Evolutionary conservation across 2,329 filamentous ascomycete genomes (phyloP), one percentile per base, ranked within the genome.

Genomic region (Ophiognomonia clavigignenti-juglandacearum): DNA sequence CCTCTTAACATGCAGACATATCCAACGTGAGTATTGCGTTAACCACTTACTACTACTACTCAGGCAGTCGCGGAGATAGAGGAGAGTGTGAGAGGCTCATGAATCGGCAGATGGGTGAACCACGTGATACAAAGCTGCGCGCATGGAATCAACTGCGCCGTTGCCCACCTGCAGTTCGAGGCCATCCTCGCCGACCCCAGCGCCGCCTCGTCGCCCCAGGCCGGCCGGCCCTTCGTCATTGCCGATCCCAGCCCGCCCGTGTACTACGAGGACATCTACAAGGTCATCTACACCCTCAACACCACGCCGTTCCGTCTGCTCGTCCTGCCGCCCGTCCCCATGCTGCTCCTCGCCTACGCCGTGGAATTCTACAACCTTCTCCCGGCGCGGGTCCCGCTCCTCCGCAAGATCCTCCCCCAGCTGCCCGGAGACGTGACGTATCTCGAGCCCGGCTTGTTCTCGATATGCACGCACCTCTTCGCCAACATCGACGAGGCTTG

Each of bases 181-280:
- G 65, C 67, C 2, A 60, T 62, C n/a, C 63, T 72, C 3, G 56
- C 59, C 7, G 42, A 46, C 8, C 56, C 60, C 2, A 52, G 39
- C 8, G 54, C 60, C 0, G 54, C 56, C 24, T 50, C 53, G 2
- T 34, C 53, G 3, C 58, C 54, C 3, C 61, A 61, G 39, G 64
- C 67, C 2, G 69, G 68, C 18, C 60, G 66, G 1, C 69, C 69
- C 0, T 72, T 67, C 45, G 57, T 64, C 1, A 56, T 71, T 6
- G 71, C 68, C 1, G 69, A 72, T 45, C 69, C 68, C 0, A 71
- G 70, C 52, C 61, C 61, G 9, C 68, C 68, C 6, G 68, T 70
- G 45, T 54, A 54, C 8, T 70, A 68, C 44, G 39, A 43, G 4
- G 67, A 70, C 45, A 49, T 71, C 26, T 69, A 68, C 52, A 49